Percentiles rank a stretch among this genome's conserved stretches.
Conservation (phyloP, 1,284 basidiomycete species). For the Pseudozyma pruni region DNA sequence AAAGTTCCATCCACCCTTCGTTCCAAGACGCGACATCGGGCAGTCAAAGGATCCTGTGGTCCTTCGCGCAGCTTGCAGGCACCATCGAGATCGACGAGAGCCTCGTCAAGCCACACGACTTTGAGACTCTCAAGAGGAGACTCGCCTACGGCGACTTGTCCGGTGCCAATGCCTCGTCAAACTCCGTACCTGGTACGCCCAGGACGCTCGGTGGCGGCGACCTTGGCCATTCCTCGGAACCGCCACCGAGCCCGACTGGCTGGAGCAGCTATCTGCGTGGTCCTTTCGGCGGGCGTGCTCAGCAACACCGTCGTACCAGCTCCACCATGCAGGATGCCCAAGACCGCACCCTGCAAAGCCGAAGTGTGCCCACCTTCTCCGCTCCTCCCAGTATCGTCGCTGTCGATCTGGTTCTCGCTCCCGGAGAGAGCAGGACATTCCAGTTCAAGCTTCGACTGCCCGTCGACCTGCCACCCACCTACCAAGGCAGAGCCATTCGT, state of each 20-base stretch:
- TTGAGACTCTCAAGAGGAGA: constrained; percentile 67
- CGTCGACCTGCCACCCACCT: constrained; percentile 85
- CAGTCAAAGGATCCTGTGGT: constrained; percentile 81
- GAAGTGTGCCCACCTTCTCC: constrained; percentile 80
- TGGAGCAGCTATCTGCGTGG: constrained; percentile 39
- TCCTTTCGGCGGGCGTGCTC: constrained; percentile 17
- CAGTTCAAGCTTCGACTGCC: constrained; percentile 68
- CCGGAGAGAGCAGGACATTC: constrained; percentile 81
- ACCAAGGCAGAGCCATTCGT: constrained; percentile 81
- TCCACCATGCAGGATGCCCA: constrained; percentile 75
- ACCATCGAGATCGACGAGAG: constrained; percentile 72
- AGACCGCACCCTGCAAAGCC: constrained; percentile 63
- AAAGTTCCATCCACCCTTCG: constrained; percentile 50
- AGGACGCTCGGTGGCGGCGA: constrained; percentile 59
- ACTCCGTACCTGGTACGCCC: constrained; percentile 35
- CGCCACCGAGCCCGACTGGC: constrained; percentile 8
- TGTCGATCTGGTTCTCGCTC: constrained; percentile 79
- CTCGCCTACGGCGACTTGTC: constrained; percentile 61
- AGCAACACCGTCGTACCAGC: constrained; percentile 67
- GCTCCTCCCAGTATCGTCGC: constrained; percentile 84
- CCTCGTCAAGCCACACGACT: constrained; percentile 69
- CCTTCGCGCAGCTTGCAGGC: constrained; percentile 85
- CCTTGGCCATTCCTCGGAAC: constrained; percentile 48
- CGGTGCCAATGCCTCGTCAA: constrained; percentile 50
- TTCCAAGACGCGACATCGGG: constrained; percentile 64